A percentile compares a stretch with the other conserved stretches of the same genome.
These are phyloP conservation scores for Penicillium sp. DNA, from an alignment of 2,329 filamentous ascomycete genomes.

Conservation along the genomic window DNA sequence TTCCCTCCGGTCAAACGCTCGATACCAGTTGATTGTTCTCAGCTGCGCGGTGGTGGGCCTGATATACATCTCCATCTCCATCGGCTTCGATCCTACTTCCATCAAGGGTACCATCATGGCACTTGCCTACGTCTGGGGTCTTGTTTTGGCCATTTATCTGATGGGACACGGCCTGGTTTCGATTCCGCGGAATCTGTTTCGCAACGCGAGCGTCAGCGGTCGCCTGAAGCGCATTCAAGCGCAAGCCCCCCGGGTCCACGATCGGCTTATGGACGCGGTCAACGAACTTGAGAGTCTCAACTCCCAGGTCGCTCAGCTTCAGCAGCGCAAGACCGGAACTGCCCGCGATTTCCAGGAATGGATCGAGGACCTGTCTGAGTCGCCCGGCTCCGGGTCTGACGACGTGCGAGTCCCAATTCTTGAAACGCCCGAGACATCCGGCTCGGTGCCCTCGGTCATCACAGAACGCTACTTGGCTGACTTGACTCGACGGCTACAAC, in stretches of 20 bases:
- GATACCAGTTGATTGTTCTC: constrained; percentile 79
- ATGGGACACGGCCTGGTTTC: constrained; percentile 97
- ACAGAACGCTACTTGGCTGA: constrained; percentile 92
- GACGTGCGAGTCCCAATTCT: constrained; percentile 48
- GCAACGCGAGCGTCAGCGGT: constrained; percentile 69
- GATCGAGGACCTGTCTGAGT: constrained; percentile 90
- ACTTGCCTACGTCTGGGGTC: constrained; percentile 86
- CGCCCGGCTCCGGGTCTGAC: constrained; percentile 55
- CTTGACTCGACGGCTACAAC: constrained; percentile 71
- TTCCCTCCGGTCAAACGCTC: constrained; percentile 77
- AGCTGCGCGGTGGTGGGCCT: constrained; percentile 64
- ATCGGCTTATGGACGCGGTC: constrained; percentile 79
- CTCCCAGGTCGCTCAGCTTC: constrained; percentile 70
- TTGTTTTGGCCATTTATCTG: constrained; percentile 86
- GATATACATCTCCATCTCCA: constrained; percentile 75
- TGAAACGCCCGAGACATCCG: constrained; percentile 27
- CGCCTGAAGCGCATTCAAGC: constrained; percentile 69
- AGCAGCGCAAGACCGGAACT: constrained; percentile 72
- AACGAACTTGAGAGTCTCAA: constrained; percentile 75
- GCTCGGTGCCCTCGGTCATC: constrained; percentile 67
- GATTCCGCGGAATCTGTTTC: constrained; percentile 74
- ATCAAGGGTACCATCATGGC: constrained; percentile 88
- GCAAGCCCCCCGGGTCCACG: constrained; percentile 74
- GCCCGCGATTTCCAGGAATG: constrained; percentile 76
- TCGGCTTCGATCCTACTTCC: constrained; percentile 64